Evolutionary conservation across 345 rosid species (phyloP), one percentile per base, ranked within the genome.

Genomic region (thale cress (Arabidopsis thaliana)): DNA sequence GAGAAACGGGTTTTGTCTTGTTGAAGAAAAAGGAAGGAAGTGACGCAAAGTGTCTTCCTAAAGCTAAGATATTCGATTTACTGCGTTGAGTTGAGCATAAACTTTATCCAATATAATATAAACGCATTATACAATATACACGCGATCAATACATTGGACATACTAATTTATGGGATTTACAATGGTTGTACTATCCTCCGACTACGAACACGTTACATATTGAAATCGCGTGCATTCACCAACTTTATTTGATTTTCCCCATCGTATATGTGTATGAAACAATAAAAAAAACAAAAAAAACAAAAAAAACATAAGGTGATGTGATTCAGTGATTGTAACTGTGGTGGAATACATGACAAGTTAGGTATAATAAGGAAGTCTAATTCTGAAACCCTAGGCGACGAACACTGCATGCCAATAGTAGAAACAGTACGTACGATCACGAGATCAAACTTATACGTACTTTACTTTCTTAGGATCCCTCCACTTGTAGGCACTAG

Each of bases 381-480:
- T 78, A 65, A 59, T 46, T 37, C 67, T 65, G 77, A 71, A 72
- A 65, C 77, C 81, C 77, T 78, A 78, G 73, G 68, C 40, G 77
- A 65, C 32, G 81, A 71, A 78, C 81, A 78, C 63, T 72, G 81
- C 81, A 72, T 72, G 77, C 63, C 73, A 78, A 72, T 78, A 59
- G 81, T 72, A 72, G 77, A 72, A 78, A 78, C 41, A 78, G 77
- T 71, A 65, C 81, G 75, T 75, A 77, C 76, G 67, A 77, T 77
- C 76, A 77, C 80, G 80, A 76, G 80, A 69, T 67, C 57, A 63
- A 69, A 69, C 50, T 69, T 64, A 71, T 77, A 77, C 75, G 72
- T 71, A 71, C 71, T 77, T 70, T 70, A 56, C 75, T 69, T 61
- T 23, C 79, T 68, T 77, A 71, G 80, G 75, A 77, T 77, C 80